A percentile compares a stretch with the other conserved stretches of the same genome.
Conservation (phyloP, 257 asterid species). For the Forsythia suspensa region DNA sequence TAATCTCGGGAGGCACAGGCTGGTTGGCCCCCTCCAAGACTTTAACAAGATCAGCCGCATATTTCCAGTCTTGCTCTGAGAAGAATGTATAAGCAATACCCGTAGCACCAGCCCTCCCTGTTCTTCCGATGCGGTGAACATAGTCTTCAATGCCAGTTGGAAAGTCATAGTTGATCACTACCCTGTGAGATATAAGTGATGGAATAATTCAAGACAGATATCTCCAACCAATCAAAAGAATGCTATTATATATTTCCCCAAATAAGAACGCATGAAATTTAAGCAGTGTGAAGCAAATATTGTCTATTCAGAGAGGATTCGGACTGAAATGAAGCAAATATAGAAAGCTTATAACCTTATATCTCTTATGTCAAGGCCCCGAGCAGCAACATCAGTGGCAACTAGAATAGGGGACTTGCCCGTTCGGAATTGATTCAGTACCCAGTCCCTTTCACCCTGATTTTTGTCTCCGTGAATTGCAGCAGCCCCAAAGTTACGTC, state of each 20-base stretch:
- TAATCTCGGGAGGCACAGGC: slow-evolving; percentile 78
- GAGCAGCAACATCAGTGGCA: slow-evolving; percentile 98
- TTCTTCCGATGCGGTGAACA: slow-evolving; percentile 96
- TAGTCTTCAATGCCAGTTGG: slow-evolving; percentile 96
- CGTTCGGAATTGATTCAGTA: slow-evolving; percentile 78
- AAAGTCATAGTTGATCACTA: slow-evolving; percentile 81
- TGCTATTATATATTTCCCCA: neutral
- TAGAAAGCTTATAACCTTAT: slow-evolving; percentile 52
- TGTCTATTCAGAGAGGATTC: neutral
- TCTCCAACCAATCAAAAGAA: neutral
- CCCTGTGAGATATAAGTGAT: slow-evolving; percentile 43
- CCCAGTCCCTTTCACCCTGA: slow-evolving; percentile 95
- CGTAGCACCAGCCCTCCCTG: slow-evolving; percentile 98
- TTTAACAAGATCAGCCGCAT: slow-evolving; percentile 84
- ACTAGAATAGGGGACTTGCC: slow-evolving; percentile 91
- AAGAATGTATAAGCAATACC: slow-evolving; percentile 83
- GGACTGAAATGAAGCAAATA: neutral
- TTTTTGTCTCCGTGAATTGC: slow-evolving; percentile 97
- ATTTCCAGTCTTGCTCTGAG: slow-evolving; percentile 94
- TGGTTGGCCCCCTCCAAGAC: slow-evolving; percentile 94
- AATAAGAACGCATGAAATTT: neutral
- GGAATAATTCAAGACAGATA: neutral
- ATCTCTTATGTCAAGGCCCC: slow-evolving; percentile 93
- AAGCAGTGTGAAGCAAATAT: slow-evolving; percentile 4
- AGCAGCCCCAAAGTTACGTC: slow-evolving; percentile 88